phyloP scores from a whole-genome alignment of 306 rosid species.

The Parietaria judaica region DNA sequence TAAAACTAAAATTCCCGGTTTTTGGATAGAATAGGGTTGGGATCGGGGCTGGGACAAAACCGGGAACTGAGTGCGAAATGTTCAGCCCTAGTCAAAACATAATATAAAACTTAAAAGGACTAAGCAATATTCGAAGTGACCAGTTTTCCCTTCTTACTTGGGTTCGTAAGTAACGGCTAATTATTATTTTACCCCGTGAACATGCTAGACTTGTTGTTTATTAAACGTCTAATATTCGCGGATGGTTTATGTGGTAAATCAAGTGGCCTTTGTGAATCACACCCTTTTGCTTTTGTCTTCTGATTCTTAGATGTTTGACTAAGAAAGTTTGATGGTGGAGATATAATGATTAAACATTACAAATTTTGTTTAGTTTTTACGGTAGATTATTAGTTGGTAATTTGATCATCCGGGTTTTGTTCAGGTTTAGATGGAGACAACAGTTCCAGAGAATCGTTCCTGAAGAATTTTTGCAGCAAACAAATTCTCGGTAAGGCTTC shows the following conservation, averaged over 20 bases:
- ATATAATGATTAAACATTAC: too few species aligned
- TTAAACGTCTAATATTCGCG: too few species aligned
- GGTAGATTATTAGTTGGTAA: neutral
- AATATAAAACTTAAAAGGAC: too few species aligned
- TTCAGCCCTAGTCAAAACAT: too few species aligned
- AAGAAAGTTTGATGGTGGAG: too few species aligned
- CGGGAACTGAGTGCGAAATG: too few species aligned
- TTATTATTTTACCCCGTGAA: neutral
- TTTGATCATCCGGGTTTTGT: slow-evolving; percentile 4
- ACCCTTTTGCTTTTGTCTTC: neutral
- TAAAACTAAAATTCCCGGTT: too few species aligned
- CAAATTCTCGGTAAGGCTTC: slow-evolving; percentile 61
- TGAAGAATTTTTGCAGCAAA: slow-evolving; percentile 71
- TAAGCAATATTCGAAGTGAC: too few species aligned
- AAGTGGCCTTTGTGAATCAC: neutral
- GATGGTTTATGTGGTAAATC: neutral
- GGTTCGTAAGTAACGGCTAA: too few species aligned
- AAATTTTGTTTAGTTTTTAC: neutral
- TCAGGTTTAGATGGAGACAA: slow-evolving; percentile 82
- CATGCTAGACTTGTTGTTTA: slow-evolving; percentile 1
- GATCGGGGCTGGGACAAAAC: too few species aligned
- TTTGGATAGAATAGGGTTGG: too few species aligned
- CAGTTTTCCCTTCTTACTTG: too few species aligned
- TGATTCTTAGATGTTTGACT: neutral
- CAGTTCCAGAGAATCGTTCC: slow-evolving; percentile 83